A percentile compares a stretch with the other conserved stretches of the same genome.
Conservation (phyloP, 352 stramenopile species). For the Globisporangium acanthophoron region DNA sequence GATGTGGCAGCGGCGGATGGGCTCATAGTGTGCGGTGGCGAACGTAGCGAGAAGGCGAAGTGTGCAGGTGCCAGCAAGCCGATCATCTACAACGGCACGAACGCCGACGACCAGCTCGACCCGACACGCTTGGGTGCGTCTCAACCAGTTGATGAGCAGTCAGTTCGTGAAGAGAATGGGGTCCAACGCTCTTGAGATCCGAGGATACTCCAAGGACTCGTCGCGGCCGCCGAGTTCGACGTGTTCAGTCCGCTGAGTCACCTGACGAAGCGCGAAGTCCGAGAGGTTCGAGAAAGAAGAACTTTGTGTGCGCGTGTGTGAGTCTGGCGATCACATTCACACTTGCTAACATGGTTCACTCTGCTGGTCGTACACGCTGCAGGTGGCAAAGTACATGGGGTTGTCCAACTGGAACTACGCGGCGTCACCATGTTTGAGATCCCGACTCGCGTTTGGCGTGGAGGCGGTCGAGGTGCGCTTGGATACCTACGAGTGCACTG, state of each 20-base stretch:
- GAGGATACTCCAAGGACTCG: slow-evolving; percentile 49
- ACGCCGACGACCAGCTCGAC: slow-evolving; percentile 93
- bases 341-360: neutral
- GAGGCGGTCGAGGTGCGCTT: slow-evolving; percentile 69
- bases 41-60: slow-evolving; percentile 19
- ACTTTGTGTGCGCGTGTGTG: neutral
- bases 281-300: slow-evolving; percentile 26
- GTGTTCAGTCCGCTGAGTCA: slow-evolving; percentile 89
- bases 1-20: neutral
- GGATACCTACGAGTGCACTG: neutral
- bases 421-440: slow-evolving; percentile 94
- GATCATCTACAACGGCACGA: slow-evolving; percentile 96
- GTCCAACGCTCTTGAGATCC: neutral
- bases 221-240: slow-evolving; percentile 90
- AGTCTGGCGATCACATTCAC: too few relatives aligned
- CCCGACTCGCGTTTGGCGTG: slow-evolving; percentile 93
- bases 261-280: slow-evolving; percentile 89
- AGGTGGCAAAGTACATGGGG: slow-evolving; percentile 85
- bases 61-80: slow-evolving; percentile 7
- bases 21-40: neutral
- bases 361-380: neutral
- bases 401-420: slow-evolving; percentile 95
- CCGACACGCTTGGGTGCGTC: slow-evolving; percentile 56
- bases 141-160: too few relatives aligned
- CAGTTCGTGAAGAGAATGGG: too few relatives aligned